phyloP scores from a whole-genome alignment of 306 rosid genomes.

The Bauhinia variegata region DNA sequence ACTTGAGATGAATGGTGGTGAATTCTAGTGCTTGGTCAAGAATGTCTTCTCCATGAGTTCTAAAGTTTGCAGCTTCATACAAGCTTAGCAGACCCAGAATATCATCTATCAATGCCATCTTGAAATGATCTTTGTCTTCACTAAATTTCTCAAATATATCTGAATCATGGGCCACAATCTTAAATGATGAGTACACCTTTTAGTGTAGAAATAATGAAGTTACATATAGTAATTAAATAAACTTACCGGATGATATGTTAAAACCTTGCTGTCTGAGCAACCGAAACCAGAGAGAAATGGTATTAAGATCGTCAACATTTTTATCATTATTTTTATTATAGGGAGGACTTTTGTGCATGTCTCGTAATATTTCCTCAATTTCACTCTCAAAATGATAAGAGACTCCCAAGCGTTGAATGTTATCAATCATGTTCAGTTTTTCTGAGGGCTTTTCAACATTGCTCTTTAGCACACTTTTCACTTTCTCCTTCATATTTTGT shows the following conservation, averaged over 20 bases:
- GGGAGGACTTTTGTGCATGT: not conserved
- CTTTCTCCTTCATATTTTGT: conserved; percentile 24
- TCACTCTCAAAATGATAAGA: conserved; percentile 40
- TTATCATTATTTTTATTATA: not conserved
- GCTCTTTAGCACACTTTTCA: conserved; percentile 12
- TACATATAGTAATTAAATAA: not conserved
- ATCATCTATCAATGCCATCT: not conserved
- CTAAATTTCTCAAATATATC: conserved; percentile 31
- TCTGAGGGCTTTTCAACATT: not conserved
- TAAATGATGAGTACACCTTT: too few species aligned
- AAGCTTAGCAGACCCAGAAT: conserved; percentile 25
- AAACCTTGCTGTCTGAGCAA: conserved; percentile 16
- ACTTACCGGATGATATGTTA: not conserved
- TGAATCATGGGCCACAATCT: not conserved
- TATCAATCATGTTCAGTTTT: conserved; percentile 22
- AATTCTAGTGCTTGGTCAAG: conserved; percentile 30
- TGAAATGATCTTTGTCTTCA: conserved; percentile 23
- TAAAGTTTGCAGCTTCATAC: conserved; percentile 34
- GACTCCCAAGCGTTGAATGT: conserved; percentile 41
- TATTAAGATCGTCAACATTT: conserved; percentile 1
- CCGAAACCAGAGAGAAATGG: conserved; percentile 37
- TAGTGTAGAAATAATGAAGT: too few species aligned
- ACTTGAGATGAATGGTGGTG: conserved; percentile 7
- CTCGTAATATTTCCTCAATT: conserved; percentile 17
- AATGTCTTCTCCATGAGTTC: conserved; percentile 23